Evolutionary conservation across 2,329 filamentous ascomycete genomes (phyloP), one percentile per base, ranked within the genome.

Genomic region (Ophiostoma novo-ulmi): DNA sequence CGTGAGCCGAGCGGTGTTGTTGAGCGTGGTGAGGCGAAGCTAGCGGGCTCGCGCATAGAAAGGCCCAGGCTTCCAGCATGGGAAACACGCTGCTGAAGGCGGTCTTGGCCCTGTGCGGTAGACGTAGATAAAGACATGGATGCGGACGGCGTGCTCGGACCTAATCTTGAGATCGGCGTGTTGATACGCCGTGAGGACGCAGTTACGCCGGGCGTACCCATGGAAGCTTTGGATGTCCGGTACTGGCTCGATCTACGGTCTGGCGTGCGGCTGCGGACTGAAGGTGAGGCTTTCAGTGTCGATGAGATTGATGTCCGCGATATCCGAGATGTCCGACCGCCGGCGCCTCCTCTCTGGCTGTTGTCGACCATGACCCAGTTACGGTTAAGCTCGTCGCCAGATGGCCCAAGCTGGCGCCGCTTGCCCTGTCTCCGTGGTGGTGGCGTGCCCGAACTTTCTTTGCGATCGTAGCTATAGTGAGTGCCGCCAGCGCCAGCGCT

Each of bases 351-450:
- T 52, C 61, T 36, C 20, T 67, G 52, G 73, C 73, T 22, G 77
- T 77, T 64, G 84, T 81, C 81, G 36, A 93, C 87, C 73, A 93
- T 83, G 38, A 93, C 89, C 91, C 91, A 93, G 79, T 88, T 91
- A 70, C 84, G 85, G 39, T 85, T 82, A 6, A 91, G 80, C 63
- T 89, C 87, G 73, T 87, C 84, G 44, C 82, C 80, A 22, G 82
- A 80, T 1, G 81, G 77, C 69, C 81, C 79, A n/a, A 85, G 82
- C 72, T 88, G 86, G 63, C 86, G 81, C 61, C 86, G 81, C 76
- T 88, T 88, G 83, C 36, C 78, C 75, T 3, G 83, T 81, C 10
- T 83, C 84, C 1, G 81, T 77, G 22, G 67, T n/a, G 70, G 65
- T 6, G 65, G 65, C 8, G 65, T 67, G 39, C 65, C 17, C 7